Evolutionary conservation across 208 protist species (phyloP), one percentile per base, ranked within the genome.

Genomic region (Tritrichomonas musculus): DNA sequence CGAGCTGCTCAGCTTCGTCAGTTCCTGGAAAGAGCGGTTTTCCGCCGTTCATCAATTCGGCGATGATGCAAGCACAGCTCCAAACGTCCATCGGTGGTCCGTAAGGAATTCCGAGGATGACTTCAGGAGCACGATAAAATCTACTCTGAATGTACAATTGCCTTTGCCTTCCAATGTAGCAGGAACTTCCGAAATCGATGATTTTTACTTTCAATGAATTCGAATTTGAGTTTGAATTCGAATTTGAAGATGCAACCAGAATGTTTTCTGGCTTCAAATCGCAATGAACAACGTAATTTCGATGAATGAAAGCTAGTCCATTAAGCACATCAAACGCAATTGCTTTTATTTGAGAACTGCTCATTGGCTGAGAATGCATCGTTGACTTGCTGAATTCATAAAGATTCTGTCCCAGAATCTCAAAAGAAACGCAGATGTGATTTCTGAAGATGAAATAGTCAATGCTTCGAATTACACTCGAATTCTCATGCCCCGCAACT

Each of bases 51-150:
- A 99, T 97, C 93, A 99, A 95, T 94, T 99, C 98, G 1, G 98
- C 98, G 0, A 99, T 93, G 88, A 99, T 98, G 94, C 98, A 99
- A 25, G 97, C 99, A 9, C 99, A 95, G 9, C 96, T 97, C 98
- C 98, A 99, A 94, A 99, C 99, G 53, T 93, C 93, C 55, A 94
- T 94, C 36, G 72, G 80, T 17, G 92, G 93, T 25, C 64, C 73
- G 30, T 93, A 94, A n/a, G 39, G 47, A 44, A 94, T 36, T 0
- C 93, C 93, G 0, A 94, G n/a, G 36, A 94, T 93, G 27, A 99
- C 98, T 94, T 98, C 97, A 49, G 97, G 97, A 17, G 97, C 96
- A 20, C 97, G 93, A 95, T 98, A 98, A 93, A 97, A 97, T 96
- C 98, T 55, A 25, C 92, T 95, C 94, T 99, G 98, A 96, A 99